Percentiles rank a stretch among this genome's conserved stretches.
phyloP scores from a whole-genome alignment of 306 rosid species.

The Rubus parviflorus region DNA sequence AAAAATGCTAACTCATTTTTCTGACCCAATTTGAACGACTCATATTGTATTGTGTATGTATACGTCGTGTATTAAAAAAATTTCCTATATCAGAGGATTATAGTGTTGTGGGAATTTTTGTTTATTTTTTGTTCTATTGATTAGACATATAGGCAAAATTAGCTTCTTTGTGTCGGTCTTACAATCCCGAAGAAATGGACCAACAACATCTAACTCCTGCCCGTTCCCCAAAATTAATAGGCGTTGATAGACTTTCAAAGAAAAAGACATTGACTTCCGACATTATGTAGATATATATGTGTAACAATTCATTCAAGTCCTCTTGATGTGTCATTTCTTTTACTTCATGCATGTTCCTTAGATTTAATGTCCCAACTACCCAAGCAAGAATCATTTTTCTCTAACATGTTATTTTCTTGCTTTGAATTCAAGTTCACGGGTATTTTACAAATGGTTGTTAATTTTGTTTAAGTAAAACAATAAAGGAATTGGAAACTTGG shows the following conservation, averaged over 20 bases:
- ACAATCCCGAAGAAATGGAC: background rate
- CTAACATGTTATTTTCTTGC: background rate
- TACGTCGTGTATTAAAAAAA: no score
- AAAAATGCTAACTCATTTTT: no score
- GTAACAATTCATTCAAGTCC: constrained; percentile 2
- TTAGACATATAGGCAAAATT: no score
- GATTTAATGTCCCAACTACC: background rate
- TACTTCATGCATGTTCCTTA: background rate
- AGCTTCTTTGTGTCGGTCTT: no score
- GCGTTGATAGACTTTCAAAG: background rate
- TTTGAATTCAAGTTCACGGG: constrained; percentile 15
- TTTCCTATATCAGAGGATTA: no score
- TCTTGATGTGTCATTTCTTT: background rate
- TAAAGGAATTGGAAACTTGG: background rate
- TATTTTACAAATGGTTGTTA: background rate
- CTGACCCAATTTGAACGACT: no score
- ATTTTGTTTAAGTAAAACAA: background rate
- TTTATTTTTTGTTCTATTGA: no score
- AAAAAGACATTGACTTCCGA: background rate
- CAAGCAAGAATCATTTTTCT: background rate
- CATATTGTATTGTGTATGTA: no score
- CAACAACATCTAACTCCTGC: background rate
- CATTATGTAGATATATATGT: background rate
- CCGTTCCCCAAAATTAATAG: background rate
- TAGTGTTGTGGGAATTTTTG: no score